Base-by-base conservation (phyloP, 2,329 filamentous ascomycete species). In the Lasiodiplodia gonubiensis region DNA sequence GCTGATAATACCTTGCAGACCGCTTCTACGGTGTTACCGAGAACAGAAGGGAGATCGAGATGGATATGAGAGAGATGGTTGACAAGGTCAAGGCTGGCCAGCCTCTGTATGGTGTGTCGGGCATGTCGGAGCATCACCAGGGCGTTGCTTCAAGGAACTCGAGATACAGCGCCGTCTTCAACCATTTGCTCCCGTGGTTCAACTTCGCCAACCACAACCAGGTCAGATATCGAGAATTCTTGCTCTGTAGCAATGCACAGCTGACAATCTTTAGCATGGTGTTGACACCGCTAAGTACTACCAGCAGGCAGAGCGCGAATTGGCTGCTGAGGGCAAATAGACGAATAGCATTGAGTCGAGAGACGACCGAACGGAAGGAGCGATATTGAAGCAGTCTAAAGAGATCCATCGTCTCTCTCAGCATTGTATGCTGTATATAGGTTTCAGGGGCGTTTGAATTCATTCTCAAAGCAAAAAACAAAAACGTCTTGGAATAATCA, bases 221-320 rank as follows among this genome's bases (percentile, higher is more conserved):
- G 78, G 85, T 86, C 75, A 72, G 80, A 73, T n/a, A 39, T 65
- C 67, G 64, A 53, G 68, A 75, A 67, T 74, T 68, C 64, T 25
- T 46, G 46, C 54, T 51, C 6, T 51, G 1, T 69, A n/a, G 64
- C 14, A 12, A 5, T 8, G 33, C 27, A 37, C 23, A 5, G 16
- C 54, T 60, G 35, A 67, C 55, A 33, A 7, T 59, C 12, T n/a
- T 12, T 84, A 96, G 87, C 95, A 99, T 79, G 95, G 95, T 73
- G 92, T 99, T 68, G 95, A 99, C 79, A 99, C 95, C 37, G 93
- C 94, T 71, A 99, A 99, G 84, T 99, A 99, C 84, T 99, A 97
- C 82, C 90, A 90, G 78, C 93, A 97, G 80, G 95, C 95, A 8
- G 95, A 99, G 85, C 86, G 90, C 79, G 95, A 99, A 81, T 82